A percentile compares a stretch with the other conserved stretches of the same genome.
phyloP scores from a whole-genome alignment of 345 rosid genomes.

The Alliaria petiolata region DNA sequence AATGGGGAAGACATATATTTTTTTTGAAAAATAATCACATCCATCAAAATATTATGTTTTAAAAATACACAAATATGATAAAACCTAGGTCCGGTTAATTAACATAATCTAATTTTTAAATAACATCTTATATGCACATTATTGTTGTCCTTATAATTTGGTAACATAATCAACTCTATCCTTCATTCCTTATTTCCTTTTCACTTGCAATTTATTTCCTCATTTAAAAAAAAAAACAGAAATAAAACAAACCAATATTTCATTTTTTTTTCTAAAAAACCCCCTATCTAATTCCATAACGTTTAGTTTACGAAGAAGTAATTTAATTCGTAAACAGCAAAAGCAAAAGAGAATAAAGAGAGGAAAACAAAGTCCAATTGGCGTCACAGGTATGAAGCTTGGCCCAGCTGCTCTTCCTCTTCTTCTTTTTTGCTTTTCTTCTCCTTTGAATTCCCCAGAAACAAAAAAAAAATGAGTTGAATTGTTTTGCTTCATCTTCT shows the following conservation, averaged over 20 bases:
- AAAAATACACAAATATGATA: neutral
- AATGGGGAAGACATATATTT: too few relatives aligned
- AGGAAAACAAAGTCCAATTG: constrained; percentile 17
- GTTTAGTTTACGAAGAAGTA: constrained; percentile 12
- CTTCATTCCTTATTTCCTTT: neutral
- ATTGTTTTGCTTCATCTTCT: neutral
- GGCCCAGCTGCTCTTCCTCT: neutral
- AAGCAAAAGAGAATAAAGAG: constrained; percentile 6
- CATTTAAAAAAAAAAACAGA: neutral
- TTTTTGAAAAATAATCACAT: too few relatives aligned
- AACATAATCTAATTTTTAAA: too few relatives aligned
- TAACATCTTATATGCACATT: neutral
- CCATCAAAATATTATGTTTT: neutral
- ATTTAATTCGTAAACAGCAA: neutral
- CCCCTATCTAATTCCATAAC: neutral
- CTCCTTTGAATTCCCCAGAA: neutral
- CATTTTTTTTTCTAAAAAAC: too few relatives aligned
- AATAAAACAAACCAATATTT: neutral
- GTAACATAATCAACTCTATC: neutral
- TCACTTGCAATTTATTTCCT: neutral
- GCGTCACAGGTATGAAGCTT: constrained; percentile 28
- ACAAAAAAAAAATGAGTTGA: constrained; percentile 6
- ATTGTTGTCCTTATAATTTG: neutral
- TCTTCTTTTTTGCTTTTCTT: neutral
- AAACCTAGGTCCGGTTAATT: neutral